Percentiles rank a stretch among this genome's conserved stretches.
phyloP scores from a whole-genome alignment of 371 early-diverging fungal genomes.

The Mortierella sp. region DNA sequence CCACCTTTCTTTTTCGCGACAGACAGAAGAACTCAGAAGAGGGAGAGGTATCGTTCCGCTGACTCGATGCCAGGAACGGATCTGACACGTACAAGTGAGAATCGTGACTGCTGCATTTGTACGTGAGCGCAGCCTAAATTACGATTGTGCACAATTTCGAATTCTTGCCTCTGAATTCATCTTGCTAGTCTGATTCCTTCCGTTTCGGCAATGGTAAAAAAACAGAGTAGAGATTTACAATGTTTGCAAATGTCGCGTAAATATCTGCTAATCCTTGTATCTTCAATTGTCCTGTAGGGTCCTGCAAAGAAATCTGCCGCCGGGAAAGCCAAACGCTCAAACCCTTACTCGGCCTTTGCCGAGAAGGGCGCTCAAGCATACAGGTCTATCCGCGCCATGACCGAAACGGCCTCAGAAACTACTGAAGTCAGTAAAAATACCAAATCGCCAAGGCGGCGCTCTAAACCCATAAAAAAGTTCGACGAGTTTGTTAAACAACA shows the following conservation, averaged over 20 bases:
- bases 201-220: too few relatives aligned
- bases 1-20: neutral
- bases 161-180: too few relatives aligned
- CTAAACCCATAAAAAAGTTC: neutral
- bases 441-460: neutral
- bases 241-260: too few relatives aligned
- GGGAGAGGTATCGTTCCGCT: too few relatives aligned
- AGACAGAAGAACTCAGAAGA: too few relatives aligned
- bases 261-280: neutral
- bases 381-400: neutral
- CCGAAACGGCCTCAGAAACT: neutral
- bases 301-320: neutral
- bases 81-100: too few relatives aligned
- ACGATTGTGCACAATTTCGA: too few relatives aligned
- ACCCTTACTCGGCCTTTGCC: neutral
- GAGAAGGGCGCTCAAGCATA: neutral
- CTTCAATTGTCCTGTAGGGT: neutral
- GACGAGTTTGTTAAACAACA: neutral
- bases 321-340: neutral
- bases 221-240: too few relatives aligned
- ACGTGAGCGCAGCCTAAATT: too few relatives aligned
- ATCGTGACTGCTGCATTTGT: too few relatives aligned
- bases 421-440: neutral
- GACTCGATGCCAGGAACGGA: too few relatives aligned
- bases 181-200: too few relatives aligned